These are phyloP conservation scores for Phycomyces nitens DNA, from an alignment of 192 early-diverging fungal genomes.

Conservation along the genomic window DNA sequence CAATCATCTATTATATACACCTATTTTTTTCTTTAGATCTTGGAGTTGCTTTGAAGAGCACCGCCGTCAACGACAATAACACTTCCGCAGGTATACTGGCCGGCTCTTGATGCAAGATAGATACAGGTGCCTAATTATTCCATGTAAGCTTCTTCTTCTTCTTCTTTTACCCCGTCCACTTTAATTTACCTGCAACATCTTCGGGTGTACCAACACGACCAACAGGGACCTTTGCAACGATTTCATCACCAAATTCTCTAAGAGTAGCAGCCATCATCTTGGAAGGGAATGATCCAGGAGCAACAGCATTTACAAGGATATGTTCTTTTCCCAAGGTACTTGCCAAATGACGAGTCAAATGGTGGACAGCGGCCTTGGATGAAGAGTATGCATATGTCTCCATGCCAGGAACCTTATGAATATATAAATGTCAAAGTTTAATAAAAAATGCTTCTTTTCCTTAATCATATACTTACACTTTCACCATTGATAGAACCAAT, in stretches of 20 bases:
- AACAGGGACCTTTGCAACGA: conserved; percentile 57
- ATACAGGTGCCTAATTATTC: conserved; percentile 56
- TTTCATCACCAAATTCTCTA: conserved; percentile 43
- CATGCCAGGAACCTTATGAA: conserved; percentile 16
- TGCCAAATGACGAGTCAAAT: conserved; percentile 66
- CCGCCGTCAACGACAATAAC: conserved; percentile 32
- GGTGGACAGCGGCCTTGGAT: conserved; percentile 77
- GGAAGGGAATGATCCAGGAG: conserved; percentile 69
- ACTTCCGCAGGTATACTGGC: conserved; percentile 54
- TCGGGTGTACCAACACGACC: conserved; percentile 75
- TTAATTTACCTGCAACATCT: conserved; percentile 84
- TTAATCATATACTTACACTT: conserved; percentile 5
- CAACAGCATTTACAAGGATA: conserved; percentile 67
- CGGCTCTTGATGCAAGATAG: conserved; percentile 75
- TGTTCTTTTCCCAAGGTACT: conserved; percentile 53
- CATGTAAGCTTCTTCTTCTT: no score
- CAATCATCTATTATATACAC: not conserved
- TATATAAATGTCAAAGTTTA: not conserved
- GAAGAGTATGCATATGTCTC: conserved; percentile 72
- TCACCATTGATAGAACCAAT: conserved; percentile 75
- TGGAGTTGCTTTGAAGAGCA: conserved; percentile 11
- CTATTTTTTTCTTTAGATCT: conserved; percentile 9
- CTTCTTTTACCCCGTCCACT: no score
- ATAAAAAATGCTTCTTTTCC: not conserved
- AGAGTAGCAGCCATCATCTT: conserved; percentile 76